These are phyloP conservation scores for Grigorovia yakushimaensis DNA, from an alignment of 805 yeast genomes.

Conservation along the genomic window DNA sequence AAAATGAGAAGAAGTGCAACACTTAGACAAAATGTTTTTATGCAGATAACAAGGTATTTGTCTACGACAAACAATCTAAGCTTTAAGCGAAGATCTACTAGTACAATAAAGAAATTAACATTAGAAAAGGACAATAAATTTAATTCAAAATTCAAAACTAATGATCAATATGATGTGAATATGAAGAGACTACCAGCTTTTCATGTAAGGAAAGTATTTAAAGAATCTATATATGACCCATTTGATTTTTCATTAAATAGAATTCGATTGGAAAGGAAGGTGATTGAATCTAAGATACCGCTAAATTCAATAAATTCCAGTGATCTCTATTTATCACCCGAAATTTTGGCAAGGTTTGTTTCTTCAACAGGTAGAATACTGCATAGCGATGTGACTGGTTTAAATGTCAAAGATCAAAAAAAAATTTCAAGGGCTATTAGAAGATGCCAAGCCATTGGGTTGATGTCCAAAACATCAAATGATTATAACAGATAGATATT, in stretches of 20 bases:
- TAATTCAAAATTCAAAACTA: background rate
- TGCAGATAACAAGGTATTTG: background rate
- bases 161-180: background rate
- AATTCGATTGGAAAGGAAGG: constrained; percentile 39
- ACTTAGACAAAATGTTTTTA: too few species aligned
- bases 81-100: background rate
- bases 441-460: constrained; percentile 72
- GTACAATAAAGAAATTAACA: background rate
- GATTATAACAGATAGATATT: constrained; percentile 1
- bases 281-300: constrained; percentile 10
- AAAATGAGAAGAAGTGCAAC: background rate
- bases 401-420: constrained; percentile 57
- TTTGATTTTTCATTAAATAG: constrained; percentile 65
- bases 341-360: constrained; percentile 52
- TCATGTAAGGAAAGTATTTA: constrained; percentile 31
- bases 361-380: constrained; percentile 67
- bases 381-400: constrained; percentile 63
- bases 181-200: constrained; percentile 4
- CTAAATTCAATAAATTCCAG: constrained; percentile 44
- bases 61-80: background rate
- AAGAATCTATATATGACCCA: constrained; percentile 59
- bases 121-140: background rate
- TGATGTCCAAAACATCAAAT: constrained; percentile 64
- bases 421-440: constrained; percentile 66
- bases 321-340: constrained; percentile 65